A percentile compares a stretch with the other conserved stretches of the same genome.
These are phyloP conservation scores for Elsinoe necatrix DNA, from an alignment of 2,329 filamentous ascomycete genomes.

Conservation along the genomic window DNA sequence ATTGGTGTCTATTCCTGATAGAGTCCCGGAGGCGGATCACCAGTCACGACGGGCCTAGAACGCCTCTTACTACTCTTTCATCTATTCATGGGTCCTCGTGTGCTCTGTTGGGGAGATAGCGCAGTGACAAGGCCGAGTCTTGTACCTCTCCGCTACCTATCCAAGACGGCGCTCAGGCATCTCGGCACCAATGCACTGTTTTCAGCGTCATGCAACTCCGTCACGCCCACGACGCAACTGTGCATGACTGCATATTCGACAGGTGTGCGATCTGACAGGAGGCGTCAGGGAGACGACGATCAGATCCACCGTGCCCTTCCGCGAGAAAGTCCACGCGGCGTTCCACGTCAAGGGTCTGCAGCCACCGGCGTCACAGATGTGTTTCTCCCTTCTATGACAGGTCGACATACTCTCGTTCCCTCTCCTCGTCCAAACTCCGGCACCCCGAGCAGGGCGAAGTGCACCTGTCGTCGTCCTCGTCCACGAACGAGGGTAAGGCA, in stretches of 20 bases:
- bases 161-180: background rate
- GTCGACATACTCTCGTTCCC: background rate
- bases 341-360: conserved; percentile 10
- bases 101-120: background rate
- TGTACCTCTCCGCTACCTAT: background rate
- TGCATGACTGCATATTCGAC: background rate
- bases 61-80: conserved; percentile 9
- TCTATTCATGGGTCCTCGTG: background rate
- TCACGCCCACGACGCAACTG: background rate
- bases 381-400: background rate
- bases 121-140: background rate
- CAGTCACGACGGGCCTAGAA: conserved; percentile 4
- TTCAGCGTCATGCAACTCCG: background rate
- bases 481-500: background rate
- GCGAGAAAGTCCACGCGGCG: conserved; percentile 10
- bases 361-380: conserved; percentile 11
- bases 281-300: background rate
- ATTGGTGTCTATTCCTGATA: background rate
- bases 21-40: background rate
- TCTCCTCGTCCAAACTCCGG: background rate
- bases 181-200: background rate
- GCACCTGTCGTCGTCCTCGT: background rate
- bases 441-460: background rate
- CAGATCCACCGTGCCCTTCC: background rate
- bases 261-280: conserved; percentile 1